Evolutionary conservation across 1,284 basidiomycete species (phyloP), one percentile per base, ranked within the genome.

Genomic region (Golubevia pallescens): DNA sequence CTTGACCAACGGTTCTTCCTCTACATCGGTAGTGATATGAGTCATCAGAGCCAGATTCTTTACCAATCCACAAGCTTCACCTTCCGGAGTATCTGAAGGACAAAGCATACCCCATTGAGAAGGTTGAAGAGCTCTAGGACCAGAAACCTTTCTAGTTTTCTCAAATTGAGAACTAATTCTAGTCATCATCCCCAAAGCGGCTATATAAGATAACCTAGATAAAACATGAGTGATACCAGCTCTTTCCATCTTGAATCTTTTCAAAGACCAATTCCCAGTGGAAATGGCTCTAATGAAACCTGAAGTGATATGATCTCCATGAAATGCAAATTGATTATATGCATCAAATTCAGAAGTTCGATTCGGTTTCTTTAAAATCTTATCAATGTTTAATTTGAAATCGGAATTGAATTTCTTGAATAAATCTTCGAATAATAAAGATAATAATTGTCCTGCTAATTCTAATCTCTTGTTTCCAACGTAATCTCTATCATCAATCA

Each of bases 171-270:
- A 32, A 38, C 19, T 20, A 52, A 59, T 59, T 52, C 58, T 21
- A 38, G 58, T 59, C 58, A 59, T 59, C 58, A 59, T 59, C 10
- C 58, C 58, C 21, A 59, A 24, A 21, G 58, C 58, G 10, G 58
- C n/a, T n/a, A 56, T 56, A 13, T 21, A 56, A 32, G 6, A 7
- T 13, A 56, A 56, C 13, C 54, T 21, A 56, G 6, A 7, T 28
- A 56, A 32, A 21, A 56, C 54, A n/a, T 57, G 55, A n/a, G 82
- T 85, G 54, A 85, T 73, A 51, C 82, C 82, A 20, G 82, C 82
- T 6, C 82, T 70, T 62, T 85, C 82, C 82, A 85, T 85, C 74
- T 84, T 84, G 81, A 85, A 85, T 54, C 82, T 76, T 70, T 85
- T 85, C 59, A 85, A 65, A 48, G 72, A 77, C 82, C 82, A 85